Percentiles rank a stretch among this genome's conserved stretches.
These are phyloP conservation scores for Globisporangium irregulare DNA, from an alignment of 352 stramenopile species.

Conservation along the genomic window DNA sequence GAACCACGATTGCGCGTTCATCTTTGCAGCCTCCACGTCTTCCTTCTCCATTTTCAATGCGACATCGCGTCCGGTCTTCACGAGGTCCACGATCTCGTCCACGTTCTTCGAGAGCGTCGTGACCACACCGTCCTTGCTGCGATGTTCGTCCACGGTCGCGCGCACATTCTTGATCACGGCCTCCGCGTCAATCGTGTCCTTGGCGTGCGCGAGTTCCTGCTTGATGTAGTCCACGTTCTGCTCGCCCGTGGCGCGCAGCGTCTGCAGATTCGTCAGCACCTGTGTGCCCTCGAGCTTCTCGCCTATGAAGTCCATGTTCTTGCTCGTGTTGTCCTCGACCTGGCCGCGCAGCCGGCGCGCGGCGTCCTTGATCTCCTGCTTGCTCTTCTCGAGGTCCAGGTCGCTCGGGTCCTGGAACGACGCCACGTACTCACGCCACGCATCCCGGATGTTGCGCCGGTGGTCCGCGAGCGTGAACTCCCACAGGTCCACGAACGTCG, in stretches of 20 bases:
- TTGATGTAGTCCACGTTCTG: slow-evolving; percentile 61
- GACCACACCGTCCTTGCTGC: slow-evolving; percentile 67
- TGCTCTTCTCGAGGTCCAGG: slow-evolving; percentile 58
- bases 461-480: slow-evolving; percentile 76
- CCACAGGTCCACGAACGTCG: slow-evolving; percentile 73
- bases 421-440: slow-evolving; percentile 72
- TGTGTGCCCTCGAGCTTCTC: slow-evolving; percentile 67
- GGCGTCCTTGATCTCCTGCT: slow-evolving; percentile 54
- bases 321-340: slow-evolving; percentile 46
- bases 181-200: slow-evolving; percentile 61
- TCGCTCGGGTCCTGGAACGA: slow-evolving; percentile 56
- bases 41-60: slow-evolving; percentile 55
- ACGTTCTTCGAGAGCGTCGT: slow-evolving; percentile 72
- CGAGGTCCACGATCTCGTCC: slow-evolving; percentile 59
- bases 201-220: slow-evolving; percentile 47
- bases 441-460: slow-evolving; percentile 47
- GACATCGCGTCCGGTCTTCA: slow-evolving; percentile 53
- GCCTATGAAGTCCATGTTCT: slow-evolving; percentile 60
- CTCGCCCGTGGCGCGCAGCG: slow-evolving; percentile 38
- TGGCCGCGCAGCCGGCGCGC: slow-evolving; percentile 46
- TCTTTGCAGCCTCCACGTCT: slow-evolving; percentile 63
- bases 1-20: slow-evolving; percentile 70
- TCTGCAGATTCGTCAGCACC: slow-evolving; percentile 54
- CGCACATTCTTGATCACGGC: slow-evolving; percentile 55
- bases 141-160: slow-evolving; percentile 51